A percentile compares a stretch with the other conserved stretches of the same genome.
phyloP scores from a whole-genome alignment of 768 basidiomycete species.

The Xerocomellus intermedius region DNA sequence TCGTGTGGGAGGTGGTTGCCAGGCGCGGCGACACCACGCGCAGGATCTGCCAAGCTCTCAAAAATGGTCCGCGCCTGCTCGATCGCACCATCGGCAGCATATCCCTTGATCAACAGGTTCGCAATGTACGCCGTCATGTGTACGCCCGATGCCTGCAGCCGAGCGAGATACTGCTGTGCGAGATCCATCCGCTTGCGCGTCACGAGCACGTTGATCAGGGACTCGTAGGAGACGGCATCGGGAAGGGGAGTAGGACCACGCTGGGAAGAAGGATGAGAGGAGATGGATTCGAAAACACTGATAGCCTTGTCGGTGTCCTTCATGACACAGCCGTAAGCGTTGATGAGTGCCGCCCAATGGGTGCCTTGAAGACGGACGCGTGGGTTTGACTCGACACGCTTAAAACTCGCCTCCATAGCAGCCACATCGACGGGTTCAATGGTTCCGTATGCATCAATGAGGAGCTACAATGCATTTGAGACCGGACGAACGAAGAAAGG shows the following conservation, averaged over 20 bases:
- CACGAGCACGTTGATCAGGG: conserved; percentile 83
- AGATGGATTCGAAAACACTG: conserved; percentile 72
- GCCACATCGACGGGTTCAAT: conserved; percentile 78
- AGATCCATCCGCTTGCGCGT: conserved; percentile 77
- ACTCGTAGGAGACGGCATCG: conserved; percentile 88
- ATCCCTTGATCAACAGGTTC: conserved; percentile 61
- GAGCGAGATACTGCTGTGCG: conserved; percentile 61
- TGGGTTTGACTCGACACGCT: conserved; percentile 47
- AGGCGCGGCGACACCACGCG: conserved; percentile 81
- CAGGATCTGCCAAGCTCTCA: conserved; percentile 75
- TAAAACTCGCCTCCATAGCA: conserved; percentile 71
- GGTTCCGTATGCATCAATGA: conserved; percentile 85
- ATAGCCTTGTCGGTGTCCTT: conserved; percentile 79
- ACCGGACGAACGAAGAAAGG: background rate
- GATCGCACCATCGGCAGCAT: conserved; percentile 66
- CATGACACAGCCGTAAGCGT: conserved; percentile 78
- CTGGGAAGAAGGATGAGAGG: conserved; percentile 46
- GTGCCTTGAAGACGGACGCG: conserved; percentile 41
- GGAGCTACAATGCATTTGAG: conserved; percentile 47
- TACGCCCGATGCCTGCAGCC: conserved; percentile 60
- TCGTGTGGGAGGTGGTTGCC: conserved; percentile 84
- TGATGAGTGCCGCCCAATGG: conserved; percentile 85
- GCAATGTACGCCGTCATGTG: conserved; percentile 96
- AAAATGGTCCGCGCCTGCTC: conserved; percentile 75
- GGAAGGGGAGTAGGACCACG: conserved; percentile 40